phyloP scores from a whole-genome alignment of 2,329 filamentous ascomycete species.

The Aspergillus sp. region DNA sequence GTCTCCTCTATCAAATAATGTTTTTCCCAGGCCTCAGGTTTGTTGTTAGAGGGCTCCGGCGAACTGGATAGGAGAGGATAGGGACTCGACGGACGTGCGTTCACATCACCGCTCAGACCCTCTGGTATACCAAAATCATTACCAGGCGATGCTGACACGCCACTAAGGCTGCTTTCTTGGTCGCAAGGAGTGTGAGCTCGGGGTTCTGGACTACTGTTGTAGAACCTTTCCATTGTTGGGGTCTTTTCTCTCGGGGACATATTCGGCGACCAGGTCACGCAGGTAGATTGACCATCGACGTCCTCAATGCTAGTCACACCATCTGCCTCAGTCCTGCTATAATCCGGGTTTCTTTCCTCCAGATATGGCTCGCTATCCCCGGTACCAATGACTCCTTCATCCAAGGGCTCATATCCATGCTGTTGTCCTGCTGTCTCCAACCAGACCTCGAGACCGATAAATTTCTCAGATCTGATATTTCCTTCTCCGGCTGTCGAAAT shows the following conservation, averaged over 20 bases:
- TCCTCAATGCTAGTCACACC: neutral
- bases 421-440: neutral
- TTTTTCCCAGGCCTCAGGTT: neutral
- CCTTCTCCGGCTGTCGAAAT: neutral
- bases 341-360: neutral
- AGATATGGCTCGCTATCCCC: neutral
- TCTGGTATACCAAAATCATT: no score
- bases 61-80: neutral
- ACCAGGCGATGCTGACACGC: neutral
- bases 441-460: neutral
- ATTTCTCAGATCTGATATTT: neutral
- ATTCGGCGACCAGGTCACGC: neutral
- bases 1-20: neutral
- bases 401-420: neutral
- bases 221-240: neutral
- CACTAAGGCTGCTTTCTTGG: neutral
- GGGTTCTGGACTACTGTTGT: neutral
- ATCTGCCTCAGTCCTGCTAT: neutral
- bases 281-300: neutral
- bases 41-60: neutral
- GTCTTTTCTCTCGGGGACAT: neutral
- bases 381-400: neutral
- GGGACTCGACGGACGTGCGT: no score
- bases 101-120: no score
- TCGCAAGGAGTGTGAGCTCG: neutral